Base-by-base conservation (phyloP, 2,329 filamentous ascomycete species). In the Fusarium chlamydosporum region DNA sequence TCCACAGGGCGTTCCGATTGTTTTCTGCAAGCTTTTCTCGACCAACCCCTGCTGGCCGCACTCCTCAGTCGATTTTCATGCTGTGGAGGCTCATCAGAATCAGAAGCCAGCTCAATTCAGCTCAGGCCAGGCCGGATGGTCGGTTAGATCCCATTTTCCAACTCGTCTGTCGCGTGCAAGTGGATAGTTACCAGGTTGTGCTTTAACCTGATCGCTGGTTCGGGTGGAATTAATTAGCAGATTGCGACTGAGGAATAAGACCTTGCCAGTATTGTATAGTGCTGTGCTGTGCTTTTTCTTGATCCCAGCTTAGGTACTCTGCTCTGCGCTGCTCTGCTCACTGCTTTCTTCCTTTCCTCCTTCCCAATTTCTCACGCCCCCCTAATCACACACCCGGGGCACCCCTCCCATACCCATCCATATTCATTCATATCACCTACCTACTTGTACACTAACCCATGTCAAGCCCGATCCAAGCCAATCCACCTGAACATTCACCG, bases 171-270 rank as follows among this genome's bases (percentile, higher is more conserved):
- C 54, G 62, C 69, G 63, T 74, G 63, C 65, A 72, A 53, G 69
- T 72, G 72, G 72, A 63, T 64, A 68, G 41, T 41, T 54, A 37
- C 41, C 45, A 71, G 64, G 65, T 57, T 48, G 56, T 58, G 58
- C 50, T 55, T 69, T 72, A 72, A 68, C 65, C 71, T 74, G 72
- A 74, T 74, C 72, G 69, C 67, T 72, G 23, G 23, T 40, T 51
- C 65, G 69, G 62, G 67, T 63, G 63, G 65, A 60, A 69, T 73
- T 71, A 70, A 69, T 74, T 72, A 70, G 72, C 71, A 74, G 72
- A 74, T 74, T 74, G 69, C 69, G 57, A 67, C 68, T 29, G 33
- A 56, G 58, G 58, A 33, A 15, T 23, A n/a, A 16, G 23, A 15
- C 15, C 40, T 42, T 15, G 23, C 40, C 26, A 23, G 40, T 42